Evolutionary conservation across 805 yeast genomes (phyloP).

Genomic region (Zygotorulaspora danielsina): DNA sequence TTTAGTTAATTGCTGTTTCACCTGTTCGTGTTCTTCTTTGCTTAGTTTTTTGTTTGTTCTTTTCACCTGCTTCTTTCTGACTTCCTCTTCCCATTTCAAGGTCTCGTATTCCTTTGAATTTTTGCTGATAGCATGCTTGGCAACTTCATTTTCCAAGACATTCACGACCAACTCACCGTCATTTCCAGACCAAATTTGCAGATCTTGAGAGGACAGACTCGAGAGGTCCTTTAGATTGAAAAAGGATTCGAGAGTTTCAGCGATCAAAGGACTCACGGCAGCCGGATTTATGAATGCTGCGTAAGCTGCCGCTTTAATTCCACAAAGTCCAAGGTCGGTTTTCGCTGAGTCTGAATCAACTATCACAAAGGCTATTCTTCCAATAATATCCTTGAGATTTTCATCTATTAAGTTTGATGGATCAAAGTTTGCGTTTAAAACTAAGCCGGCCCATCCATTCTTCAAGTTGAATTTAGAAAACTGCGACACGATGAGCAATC

Average conservation of each 20-base stretch:
- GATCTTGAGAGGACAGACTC: slow-evolving; percentile 45
- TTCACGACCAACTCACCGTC: slow-evolving; percentile 71
- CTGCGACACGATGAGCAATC: slow-evolving; percentile 45
- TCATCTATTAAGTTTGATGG: slow-evolving; percentile 53
- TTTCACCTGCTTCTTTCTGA: slow-evolving; percentile 67
- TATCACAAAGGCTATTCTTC: slow-evolving; percentile 21
- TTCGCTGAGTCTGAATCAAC: slow-evolving; percentile 14
- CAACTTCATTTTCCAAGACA: slow-evolving; percentile 47
- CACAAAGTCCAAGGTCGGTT: slow-evolving; percentile 38
- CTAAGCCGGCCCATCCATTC: slow-evolving; percentile 76
- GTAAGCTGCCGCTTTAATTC: slow-evolving; percentile 50
- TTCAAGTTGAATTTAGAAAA: slow-evolving; percentile 37
- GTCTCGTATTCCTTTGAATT: slow-evolving; percentile 83
- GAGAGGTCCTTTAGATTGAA: slow-evolving; percentile 38
- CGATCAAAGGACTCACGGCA: slow-evolving; percentile 48
- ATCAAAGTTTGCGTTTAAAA: slow-evolving; percentile 55
- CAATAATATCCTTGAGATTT: slow-evolving; percentile 24
- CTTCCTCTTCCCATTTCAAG: slow-evolving; percentile 80
- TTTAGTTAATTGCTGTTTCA: slow-evolving; percentile 56
- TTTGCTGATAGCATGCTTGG: slow-evolving; percentile 50
- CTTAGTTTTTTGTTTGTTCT: slow-evolving; percentile 54
- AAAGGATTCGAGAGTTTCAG: slow-evolving; percentile 41
- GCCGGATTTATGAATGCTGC: slow-evolving; percentile 59
- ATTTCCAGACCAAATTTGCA: slow-evolving; percentile 60
- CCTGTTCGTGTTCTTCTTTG: slow-evolving; percentile 67